Percentiles rank a stretch among this genome's conserved stretches.
Evolutionary conservation across 1,139 yeast genomes (phyloP).

Genomic region (Magnusiomyces tetraspermus): DNA sequence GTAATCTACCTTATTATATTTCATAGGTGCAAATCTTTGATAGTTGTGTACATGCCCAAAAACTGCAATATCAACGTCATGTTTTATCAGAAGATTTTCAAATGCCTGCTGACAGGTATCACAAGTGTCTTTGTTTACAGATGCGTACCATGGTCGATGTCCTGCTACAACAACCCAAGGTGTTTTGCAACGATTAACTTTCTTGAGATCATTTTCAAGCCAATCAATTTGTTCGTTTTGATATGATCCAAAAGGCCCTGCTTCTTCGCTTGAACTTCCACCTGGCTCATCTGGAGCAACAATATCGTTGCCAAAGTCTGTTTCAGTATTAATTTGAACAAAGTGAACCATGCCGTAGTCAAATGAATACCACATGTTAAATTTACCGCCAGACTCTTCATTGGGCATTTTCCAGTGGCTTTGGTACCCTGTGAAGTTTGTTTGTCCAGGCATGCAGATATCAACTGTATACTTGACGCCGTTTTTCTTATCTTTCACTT

Average conservation of each 20-base stretch:
- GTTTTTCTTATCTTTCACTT: slow-evolving; percentile 11
- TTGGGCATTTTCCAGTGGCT: slow-evolving; percentile 25
- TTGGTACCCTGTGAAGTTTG: slow-evolving; percentile 24
- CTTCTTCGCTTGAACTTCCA: slow-evolving; percentile 19
- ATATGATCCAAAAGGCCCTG: slow-evolving; percentile 23
- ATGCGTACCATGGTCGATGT: slow-evolving; percentile 33
- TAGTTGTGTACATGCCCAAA: slow-evolving; percentile 29
- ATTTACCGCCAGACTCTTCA: slow-evolving; percentile 20
- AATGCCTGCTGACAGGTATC: slow-evolving; percentile 24
- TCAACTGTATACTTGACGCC: slow-evolving; percentile 14
- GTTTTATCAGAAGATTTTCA: slow-evolving; percentile 23
- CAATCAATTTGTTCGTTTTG: slow-evolving; percentile 29
- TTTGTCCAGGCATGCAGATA: slow-evolving; percentile 22
- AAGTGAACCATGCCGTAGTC: slow-evolving; percentile 29
- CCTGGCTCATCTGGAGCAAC: slow-evolving; percentile 24
- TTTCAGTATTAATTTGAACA: slow-evolving; percentile 27
- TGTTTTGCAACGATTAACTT: slow-evolving; percentile 26
- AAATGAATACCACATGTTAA: slow-evolving; percentile 29
- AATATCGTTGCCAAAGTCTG: slow-evolving; percentile 24
- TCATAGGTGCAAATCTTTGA: slow-evolving; percentile 24
- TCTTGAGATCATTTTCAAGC: slow-evolving; percentile 38
- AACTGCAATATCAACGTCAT: slow-evolving; percentile 25
- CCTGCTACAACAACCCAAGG: slow-evolving; percentile 32
- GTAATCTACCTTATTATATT: slow-evolving; percentile 21
- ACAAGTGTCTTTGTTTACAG: slow-evolving; percentile 14